A percentile compares a stretch with the other conserved stretches of the same genome.
Evolutionary conservation across 2,329 filamentous ascomycete species (phyloP).

Genomic region (Fusarium secorum): DNA sequence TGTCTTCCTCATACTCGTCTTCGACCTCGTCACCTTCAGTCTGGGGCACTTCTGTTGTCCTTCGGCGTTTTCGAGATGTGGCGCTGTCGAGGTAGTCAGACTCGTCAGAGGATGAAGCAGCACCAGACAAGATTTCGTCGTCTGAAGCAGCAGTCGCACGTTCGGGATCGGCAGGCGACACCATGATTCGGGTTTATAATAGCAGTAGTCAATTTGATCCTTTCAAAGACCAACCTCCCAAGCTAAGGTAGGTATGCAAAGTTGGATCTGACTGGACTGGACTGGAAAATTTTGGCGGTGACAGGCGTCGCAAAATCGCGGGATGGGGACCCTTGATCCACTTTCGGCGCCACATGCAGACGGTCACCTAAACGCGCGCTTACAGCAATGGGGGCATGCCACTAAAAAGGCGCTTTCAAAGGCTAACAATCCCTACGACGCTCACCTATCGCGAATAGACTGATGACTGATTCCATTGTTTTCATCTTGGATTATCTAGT

Average conservation of each 20-base stretch:
- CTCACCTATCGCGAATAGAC: not conserved
- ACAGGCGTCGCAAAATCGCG: constrained; percentile 35
- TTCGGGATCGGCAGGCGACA: constrained; percentile 30
- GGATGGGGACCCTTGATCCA: constrained; percentile 23
- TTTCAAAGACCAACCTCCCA: constrained; percentile 14
- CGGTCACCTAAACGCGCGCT: constrained; percentile 42
- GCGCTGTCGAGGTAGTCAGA: constrained; percentile 60
- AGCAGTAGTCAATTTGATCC: constrained; percentile 30
- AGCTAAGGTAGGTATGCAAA: constrained; percentile 9
- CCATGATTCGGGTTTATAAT: constrained; percentile 37
- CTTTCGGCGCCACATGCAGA: constrained; percentile 5
- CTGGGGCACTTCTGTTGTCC: constrained; percentile 44
- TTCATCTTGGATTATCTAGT: not conserved
- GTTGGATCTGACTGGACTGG: constrained; percentile 8
- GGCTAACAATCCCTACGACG: not conserved
- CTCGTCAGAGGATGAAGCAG: constrained; percentile 46
- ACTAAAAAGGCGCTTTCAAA: not conserved
- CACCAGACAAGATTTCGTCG: constrained; percentile 21
- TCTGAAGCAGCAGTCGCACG: constrained; percentile 29
- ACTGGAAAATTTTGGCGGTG: constrained; percentile 43
- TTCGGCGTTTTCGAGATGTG: constrained; percentile 56
- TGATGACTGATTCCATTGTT: not conserved
- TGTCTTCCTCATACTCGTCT: constrained; percentile 44
- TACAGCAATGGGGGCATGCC: constrained; percentile 24
- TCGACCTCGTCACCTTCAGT: constrained; percentile 41